Evolutionary conservation across 2,329 filamentous ascomycete species (phyloP).

Genomic region (Xylaria polymorpha): DNA sequence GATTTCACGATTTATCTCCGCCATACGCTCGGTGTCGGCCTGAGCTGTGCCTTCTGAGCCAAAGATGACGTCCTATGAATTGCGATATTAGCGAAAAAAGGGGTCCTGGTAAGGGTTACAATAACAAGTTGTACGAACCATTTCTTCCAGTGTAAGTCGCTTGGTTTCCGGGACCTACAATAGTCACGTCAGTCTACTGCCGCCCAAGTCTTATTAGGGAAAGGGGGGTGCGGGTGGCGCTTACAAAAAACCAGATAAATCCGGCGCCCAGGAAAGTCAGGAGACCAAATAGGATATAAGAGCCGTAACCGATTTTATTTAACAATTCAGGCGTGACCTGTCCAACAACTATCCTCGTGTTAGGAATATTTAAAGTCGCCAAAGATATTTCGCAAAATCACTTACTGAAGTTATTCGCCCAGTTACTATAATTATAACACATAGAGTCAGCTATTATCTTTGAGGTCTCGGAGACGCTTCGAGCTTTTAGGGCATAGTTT

Average conservation of each 20-base stretch:
- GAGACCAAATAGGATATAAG: conserved; percentile 76
- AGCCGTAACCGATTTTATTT: conserved; percentile 72
- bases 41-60: conserved; percentile 73
- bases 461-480: neutral
- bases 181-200: neutral
- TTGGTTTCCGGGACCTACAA: conserved; percentile 68
- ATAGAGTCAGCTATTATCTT: neutral
- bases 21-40: conserved; percentile 76
- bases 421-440: conserved; percentile 56
- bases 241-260: conserved; percentile 71
- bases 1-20: conserved; percentile 77
- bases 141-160: conserved; percentile 71
- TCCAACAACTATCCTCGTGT: conserved; percentile 66
- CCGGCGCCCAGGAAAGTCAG: conserved; percentile 71
- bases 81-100: neutral
- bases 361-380: neutral
- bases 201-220: neutral
- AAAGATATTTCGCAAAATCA: neutral
- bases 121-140: conserved; percentile 55
- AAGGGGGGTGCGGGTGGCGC: neutral
- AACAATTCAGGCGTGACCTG: conserved; percentile 78
- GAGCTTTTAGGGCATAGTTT: neutral
- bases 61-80: conserved; percentile 70
- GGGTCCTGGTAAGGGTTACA: no score
- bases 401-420: conserved; percentile 65